These are phyloP conservation scores for Amanita muscaria DNA, from an alignment of 768 basidiomycete genomes.

Conservation along the genomic window DNA sequence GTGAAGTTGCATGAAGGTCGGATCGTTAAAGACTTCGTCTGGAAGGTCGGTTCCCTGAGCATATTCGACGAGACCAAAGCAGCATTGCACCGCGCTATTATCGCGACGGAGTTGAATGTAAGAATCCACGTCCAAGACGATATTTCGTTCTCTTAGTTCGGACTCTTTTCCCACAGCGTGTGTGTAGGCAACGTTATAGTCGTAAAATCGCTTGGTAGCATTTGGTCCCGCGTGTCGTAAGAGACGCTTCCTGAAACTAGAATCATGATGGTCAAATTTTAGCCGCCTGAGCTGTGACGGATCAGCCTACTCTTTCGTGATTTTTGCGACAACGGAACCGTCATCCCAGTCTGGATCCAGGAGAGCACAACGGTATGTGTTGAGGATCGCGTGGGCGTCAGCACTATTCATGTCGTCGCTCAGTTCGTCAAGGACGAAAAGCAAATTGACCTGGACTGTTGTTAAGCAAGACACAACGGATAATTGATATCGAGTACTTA, in stretches of 20 bases:
- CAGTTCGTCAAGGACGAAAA: conserved; percentile 62
- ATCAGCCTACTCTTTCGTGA: conserved; percentile 49
- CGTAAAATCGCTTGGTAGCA: conserved; percentile 39
- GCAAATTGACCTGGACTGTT: conserved; percentile 38
- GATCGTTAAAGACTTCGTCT: conserved; percentile 50
- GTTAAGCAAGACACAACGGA: conserved; percentile 4
- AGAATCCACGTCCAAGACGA: conserved; percentile 44
- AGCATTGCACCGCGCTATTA: conserved; percentile 58
- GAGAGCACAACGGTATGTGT: conserved; percentile 45
- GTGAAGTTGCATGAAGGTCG: conserved; percentile 43
- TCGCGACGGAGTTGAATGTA: conserved; percentile 56
- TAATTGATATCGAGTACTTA: conserved; percentile 19
- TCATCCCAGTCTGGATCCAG: conserved; percentile 43
- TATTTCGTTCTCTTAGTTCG: conserved; percentile 45
- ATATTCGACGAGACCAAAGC: conserved; percentile 56
- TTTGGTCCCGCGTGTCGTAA: conserved; percentile 35
- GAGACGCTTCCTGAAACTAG: conserved; percentile 47
- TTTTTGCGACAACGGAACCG: conserved; percentile 44
- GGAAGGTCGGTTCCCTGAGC: conserved; percentile 54
- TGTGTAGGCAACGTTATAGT: conserved; percentile 48
- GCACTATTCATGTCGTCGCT: conserved; percentile 55
- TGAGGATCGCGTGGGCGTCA: conserved; percentile 46
- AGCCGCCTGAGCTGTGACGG: too few relatives aligned
- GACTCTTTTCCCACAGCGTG: conserved; percentile 53
- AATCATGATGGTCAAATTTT: conserved; percentile 2